phyloP scores from a whole-genome alignment of 495 filamentous ascomycete genomes.

The Tuber magnatum region DNA sequence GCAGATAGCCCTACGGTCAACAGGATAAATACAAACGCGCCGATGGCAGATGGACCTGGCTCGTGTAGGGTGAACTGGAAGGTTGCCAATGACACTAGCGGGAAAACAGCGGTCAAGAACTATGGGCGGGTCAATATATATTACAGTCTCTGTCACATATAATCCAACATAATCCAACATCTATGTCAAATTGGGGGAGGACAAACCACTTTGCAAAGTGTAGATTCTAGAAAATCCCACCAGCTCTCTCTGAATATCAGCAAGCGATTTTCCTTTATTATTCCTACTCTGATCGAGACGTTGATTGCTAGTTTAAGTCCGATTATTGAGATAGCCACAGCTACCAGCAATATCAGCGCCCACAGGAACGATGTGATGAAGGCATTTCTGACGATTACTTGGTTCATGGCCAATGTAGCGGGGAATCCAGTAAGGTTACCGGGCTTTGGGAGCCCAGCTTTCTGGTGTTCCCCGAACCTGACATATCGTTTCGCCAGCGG shows the following conservation, averaged over 20 bases:
- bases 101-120: constrained; percentile 58
- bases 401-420: constrained; percentile 51
- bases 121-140: constrained; percentile 29
- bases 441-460: constrained; percentile 57
- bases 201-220: constrained; percentile 42
- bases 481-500: constrained; percentile 15
- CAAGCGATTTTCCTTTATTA: constrained; percentile 53
- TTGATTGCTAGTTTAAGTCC: constrained; percentile 48
- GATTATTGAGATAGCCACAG: constrained; percentile 45
- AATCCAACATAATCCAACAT: too few relatives aligned
- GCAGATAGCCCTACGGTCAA: constrained; percentile 51
- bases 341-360: constrained; percentile 54
- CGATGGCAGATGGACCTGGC: constrained; percentile 51
- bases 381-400: constrained; percentile 58
- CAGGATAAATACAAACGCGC: constrained; percentile 54
- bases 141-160: not conserved
- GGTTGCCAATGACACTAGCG: constrained; percentile 56
- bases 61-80: constrained; percentile 60
- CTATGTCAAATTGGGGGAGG: not conserved
- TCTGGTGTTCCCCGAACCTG: constrained; percentile 23
- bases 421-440: constrained; percentile 62
- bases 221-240: constrained; percentile 49
- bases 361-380: constrained; percentile 64
- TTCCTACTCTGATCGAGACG: not conserved
- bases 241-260: constrained; percentile 57